Conservation (phyloP, 306 rosid species). For the Betula pendula region DNA sequence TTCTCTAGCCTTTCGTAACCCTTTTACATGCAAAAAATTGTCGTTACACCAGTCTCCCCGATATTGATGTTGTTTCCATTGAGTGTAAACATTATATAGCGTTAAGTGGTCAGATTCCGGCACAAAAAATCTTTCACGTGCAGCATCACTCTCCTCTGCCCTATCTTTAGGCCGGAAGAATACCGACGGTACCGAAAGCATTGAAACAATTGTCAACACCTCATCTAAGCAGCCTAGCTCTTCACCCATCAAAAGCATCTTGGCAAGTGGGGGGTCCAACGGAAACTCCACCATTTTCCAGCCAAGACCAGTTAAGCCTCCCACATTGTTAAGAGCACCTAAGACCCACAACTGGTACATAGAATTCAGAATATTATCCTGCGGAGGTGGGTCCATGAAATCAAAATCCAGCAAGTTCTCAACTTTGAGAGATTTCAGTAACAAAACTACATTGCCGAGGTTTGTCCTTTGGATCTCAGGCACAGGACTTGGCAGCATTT, state of each 20-base stretch:
- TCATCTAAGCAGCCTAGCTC: constrained; percentile 78
- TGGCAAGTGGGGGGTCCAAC: constrained; percentile 94
- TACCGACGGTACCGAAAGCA: constrained; percentile 98
- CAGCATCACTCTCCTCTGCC: constrained; percentile 97
- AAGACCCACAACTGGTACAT: constrained; percentile 99
- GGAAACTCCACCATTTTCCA: constrained; percentile 99
- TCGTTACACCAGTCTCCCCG: constrained; percentile 99
- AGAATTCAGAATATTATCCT: constrained; percentile 93
- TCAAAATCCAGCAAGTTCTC: constrained; percentile 92
- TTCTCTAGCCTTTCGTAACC: constrained; percentile 89
- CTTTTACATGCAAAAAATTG: constrained; percentile 90
- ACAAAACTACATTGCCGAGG: constrained; percentile 89
- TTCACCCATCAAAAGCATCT: constrained; percentile 94
- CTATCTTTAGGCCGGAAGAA: constrained; percentile 96
- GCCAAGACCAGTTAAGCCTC: constrained; percentile 83
- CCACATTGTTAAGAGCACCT: constrained; percentile 96
- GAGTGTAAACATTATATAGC: constrained; percentile 86
- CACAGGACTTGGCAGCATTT: constrained; percentile 87
- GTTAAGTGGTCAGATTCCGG: constrained; percentile 97
- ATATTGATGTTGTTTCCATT: constrained; percentile 94
- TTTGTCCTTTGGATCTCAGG: constrained; percentile 99
- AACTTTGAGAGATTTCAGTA: constrained; percentile 93
- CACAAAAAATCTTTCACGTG: constrained; percentile 83
- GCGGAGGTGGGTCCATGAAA: constrained; percentile 99
- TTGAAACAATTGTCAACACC: constrained; percentile 89